These are phyloP conservation scores for Encephalitozoon intestinalis DNA, from an alignment of 371 early-diverging fungal genomes.

Conservation along the genomic window DNA sequence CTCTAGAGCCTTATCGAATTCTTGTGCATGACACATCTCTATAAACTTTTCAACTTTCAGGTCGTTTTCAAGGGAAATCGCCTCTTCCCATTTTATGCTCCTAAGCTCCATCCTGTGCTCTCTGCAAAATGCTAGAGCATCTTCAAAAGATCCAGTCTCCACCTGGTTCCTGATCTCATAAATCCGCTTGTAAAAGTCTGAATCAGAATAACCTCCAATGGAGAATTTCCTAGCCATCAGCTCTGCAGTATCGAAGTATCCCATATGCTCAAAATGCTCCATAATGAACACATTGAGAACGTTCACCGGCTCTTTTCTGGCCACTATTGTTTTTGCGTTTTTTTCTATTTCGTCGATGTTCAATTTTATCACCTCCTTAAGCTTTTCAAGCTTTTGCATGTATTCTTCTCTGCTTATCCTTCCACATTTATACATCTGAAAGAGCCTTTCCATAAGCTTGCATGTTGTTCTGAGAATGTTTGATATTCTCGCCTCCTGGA, in stretches of 20 bases:
- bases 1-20: background rate
- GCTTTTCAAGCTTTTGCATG: conserved; percentile 4
- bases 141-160: background rate
- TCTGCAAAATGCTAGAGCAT: background rate
- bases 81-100: background rate
- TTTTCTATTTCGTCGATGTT: conserved; percentile 8
- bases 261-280: conserved; percentile 23
- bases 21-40: background rate
- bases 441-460: conserved; percentile 16
- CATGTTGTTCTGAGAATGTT: conserved; percentile 5
- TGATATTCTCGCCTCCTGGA: conserved; percentile 3
- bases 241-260: background rate
- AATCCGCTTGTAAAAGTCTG: background rate
- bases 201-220: background rate
- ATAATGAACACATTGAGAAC: background rate
- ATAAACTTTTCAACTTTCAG: conserved; percentile 9
- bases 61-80: background rate
- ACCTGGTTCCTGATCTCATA: background rate
- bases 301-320: background rate
- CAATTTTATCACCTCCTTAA: conserved; percentile 1
- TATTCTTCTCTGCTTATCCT: conserved; percentile 7
- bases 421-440: conserved; percentile 5
- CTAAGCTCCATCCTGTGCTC: conserved; percentile 5
- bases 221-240: background rate
- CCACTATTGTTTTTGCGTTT: background rate